Conservation (phyloP, 1,139 yeast species). For the Yamadazyma oceani region DNA sequence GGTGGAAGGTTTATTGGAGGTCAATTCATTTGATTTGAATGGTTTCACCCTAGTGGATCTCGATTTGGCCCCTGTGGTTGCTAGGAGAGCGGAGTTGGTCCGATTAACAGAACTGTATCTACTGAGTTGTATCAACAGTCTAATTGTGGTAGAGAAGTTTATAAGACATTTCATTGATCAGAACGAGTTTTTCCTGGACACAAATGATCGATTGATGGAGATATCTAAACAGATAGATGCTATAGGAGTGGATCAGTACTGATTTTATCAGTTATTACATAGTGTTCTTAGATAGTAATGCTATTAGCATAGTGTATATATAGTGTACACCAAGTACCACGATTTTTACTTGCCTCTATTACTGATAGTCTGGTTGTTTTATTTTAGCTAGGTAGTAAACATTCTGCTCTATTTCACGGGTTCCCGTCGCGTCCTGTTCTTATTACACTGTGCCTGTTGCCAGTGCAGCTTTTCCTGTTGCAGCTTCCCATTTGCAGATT, state of each 20-base stretch:
- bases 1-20: conserved; percentile 7
- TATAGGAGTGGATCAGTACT: not conserved
- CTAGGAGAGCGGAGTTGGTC: conserved; percentile 6
- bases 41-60: conserved; percentile 4
- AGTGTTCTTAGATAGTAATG: no score
- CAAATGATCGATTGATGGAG: conserved; percentile 1
- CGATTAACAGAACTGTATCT: conserved; percentile 10
- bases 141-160: conserved; percentile 14
- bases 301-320: no score
- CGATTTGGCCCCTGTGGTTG: conserved; percentile 7
- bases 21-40: conserved; percentile 9
- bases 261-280: no score
- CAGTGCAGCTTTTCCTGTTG: no score
- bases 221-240: not conserved
- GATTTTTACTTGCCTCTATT: no score
- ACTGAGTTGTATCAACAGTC: conserved; percentile 7
- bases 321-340: no score
- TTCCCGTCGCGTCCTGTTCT: no score
- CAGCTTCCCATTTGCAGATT: conserved; percentile 2
- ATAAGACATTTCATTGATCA: conserved; percentile 6
- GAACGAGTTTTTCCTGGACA: conserved; percentile 10
- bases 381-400: no score
- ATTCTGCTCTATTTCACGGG: no score
- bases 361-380: no score
- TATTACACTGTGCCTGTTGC: no score